Conservation (phyloP, 2,329 filamentous ascomycete species). For the Zymoseptoria crescenta region DNA sequence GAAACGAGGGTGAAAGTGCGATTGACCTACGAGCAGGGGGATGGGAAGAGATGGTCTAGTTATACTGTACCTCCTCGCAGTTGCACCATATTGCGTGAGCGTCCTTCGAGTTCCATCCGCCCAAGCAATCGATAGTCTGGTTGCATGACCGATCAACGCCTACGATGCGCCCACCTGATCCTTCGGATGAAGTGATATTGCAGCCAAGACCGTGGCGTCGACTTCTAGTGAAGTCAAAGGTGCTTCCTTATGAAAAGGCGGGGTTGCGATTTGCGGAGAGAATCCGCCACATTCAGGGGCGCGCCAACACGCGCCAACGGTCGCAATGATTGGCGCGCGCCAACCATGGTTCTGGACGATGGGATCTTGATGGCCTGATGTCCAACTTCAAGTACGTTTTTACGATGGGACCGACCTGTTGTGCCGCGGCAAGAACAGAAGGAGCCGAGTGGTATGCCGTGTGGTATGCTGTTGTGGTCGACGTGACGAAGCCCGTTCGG, state of each 20-base stretch:
- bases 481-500: background rate
- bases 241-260: background rate
- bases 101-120: too few species aligned
- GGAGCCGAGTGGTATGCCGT: background rate
- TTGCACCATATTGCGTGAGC: too few species aligned
- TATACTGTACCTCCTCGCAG: background rate
- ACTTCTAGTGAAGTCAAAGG: too few species aligned
- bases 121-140: too few species aligned
- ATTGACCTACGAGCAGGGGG: background rate
- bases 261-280: background rate
- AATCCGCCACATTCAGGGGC: background rate
- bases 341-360: background rate
- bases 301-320: background rate
- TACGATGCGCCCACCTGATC: too few species aligned
- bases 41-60: background rate
- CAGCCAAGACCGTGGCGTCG: too few species aligned
- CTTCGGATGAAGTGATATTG: too few species aligned
- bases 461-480: background rate
- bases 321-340: background rate
- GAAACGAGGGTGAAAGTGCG: background rate
- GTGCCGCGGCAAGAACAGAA: background rate
- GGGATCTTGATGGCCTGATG: background rate
- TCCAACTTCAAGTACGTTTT: background rate
- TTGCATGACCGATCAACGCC: too few species aligned
- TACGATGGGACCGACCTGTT: background rate